Evolutionary conservation across 2,329 filamentous ascomycete species (phyloP).

Genomic region (Penicillium glabrum): DNA sequence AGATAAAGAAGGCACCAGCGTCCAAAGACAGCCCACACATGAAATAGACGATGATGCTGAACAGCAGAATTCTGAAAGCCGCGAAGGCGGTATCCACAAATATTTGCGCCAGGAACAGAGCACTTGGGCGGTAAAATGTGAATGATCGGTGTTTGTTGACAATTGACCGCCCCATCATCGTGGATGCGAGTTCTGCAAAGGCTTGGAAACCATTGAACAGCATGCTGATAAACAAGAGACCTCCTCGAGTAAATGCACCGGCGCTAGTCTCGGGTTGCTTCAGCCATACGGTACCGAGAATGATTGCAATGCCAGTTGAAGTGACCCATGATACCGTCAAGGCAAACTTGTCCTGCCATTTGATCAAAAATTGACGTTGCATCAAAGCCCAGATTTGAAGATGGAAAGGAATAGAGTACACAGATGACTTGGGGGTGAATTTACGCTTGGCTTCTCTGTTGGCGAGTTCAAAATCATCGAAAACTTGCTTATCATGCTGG

Average conservation of each 20-base stretch:
- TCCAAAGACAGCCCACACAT: slow-evolving; percentile 69
- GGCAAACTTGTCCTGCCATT: slow-evolving; percentile 82
- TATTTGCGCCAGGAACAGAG: slow-evolving; percentile 81
- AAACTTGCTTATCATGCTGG: slow-evolving; percentile 62
- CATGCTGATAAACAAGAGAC: slow-evolving; percentile 75
- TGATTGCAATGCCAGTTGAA: slow-evolving; percentile 71
- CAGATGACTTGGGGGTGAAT: slow-evolving; percentile 67
- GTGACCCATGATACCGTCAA: slow-evolving; percentile 71
- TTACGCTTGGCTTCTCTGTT: slow-evolving; percentile 77
- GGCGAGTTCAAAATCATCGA: slow-evolving; percentile 74
- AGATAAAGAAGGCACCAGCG: slow-evolving; percentile 76
- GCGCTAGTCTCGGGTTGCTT: slow-evolving; percentile 63
- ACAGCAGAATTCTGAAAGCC: slow-evolving; percentile 67
- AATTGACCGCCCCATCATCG: slow-evolving; percentile 74
- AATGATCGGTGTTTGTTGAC: slow-evolving; percentile 84
- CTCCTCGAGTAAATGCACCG: slow-evolving; percentile 77
- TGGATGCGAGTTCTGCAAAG: slow-evolving; percentile 72
- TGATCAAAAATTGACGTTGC: slow-evolving; percentile 80
- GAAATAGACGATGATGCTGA: slow-evolving; percentile 76
- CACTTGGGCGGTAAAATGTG: slow-evolving; percentile 78
- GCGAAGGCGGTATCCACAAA: slow-evolving; percentile 74
- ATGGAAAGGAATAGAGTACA: slow-evolving; percentile 81
- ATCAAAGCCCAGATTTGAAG: slow-evolving; percentile 80
- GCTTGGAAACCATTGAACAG: slow-evolving; percentile 88
- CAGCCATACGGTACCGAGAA: slow-evolving; percentile 77